Evolutionary conservation across 768 basidiomycete species (phyloP).

Genomic region (Naganishia vishniacii): DNA sequence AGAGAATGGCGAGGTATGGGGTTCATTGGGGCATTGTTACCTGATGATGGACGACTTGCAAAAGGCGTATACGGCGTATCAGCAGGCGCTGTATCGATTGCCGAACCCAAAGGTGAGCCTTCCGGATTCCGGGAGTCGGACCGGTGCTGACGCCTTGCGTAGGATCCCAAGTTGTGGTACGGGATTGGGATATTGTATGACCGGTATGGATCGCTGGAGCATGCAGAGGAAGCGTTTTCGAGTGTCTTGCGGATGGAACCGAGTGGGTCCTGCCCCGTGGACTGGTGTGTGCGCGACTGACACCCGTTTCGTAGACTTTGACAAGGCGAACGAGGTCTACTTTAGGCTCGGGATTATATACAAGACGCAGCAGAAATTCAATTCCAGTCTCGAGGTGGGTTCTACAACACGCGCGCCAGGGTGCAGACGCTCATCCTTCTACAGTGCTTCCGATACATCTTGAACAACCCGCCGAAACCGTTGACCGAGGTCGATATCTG

Average conservation of each 20-base stretch:
- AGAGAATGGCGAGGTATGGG: constrained; percentile 98
- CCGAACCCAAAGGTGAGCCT: constrained; percentile 79
- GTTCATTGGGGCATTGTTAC: constrained; percentile 91
- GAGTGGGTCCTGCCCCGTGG: constrained; percentile 56
- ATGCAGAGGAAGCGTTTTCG: constrained; percentile 96
- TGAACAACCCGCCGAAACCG: constrained; percentile 89
- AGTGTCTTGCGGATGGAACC: constrained; percentile 95
- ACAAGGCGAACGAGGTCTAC: constrained; percentile 97
- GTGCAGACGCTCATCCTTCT: neutral
- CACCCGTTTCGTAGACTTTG: constrained; percentile 67
- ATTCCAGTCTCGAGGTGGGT: constrained; percentile 61
- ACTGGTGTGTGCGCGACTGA: neutral
- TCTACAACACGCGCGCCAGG: no score
- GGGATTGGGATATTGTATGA: constrained; percentile 99
- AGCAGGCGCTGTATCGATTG: constrained; percentile 91
- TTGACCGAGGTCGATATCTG: constrained; percentile 96
- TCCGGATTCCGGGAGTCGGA: neutral
- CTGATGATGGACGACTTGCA: constrained; percentile 99
- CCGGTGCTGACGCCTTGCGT: constrained; percentile 49
- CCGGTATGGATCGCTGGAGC: constrained; percentile 94
- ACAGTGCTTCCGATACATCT: constrained; percentile 86
- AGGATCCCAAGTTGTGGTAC: constrained; percentile 99
- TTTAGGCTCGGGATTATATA: constrained; percentile 98
- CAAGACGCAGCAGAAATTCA: constrained; percentile 95
- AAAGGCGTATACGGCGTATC: constrained; percentile 96